Base-by-base conservation (phyloP, 2,329 filamentous ascomycete species). In the Blumeria graminis region DNA sequence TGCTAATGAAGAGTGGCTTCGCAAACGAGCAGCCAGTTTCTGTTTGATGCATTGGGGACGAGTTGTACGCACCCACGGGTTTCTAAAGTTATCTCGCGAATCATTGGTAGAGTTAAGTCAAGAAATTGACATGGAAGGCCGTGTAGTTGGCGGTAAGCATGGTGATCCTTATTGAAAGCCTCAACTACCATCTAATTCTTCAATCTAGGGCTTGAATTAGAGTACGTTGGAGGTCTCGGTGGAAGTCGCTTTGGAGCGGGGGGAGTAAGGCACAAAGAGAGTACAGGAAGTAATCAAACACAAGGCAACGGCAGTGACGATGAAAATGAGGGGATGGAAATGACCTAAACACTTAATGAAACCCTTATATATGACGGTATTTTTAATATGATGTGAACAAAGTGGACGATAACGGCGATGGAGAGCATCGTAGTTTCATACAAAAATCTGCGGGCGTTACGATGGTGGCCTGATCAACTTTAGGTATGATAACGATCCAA, bases 41-140 rank as follows among this genome's bases (percentile, higher is more conserved):
- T 95, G 88, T 66, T 78, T 98, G 69, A 84, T 83, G 41, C 86
- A 96, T 68, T 98, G 92, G 88, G 92, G 92, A 56, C 81, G 92
- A 51, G 80, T 98, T 33, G 92, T 96, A 22, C 81, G 92, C 16
- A 95, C 89, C 0, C 76, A 82, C 36, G 89, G 86, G 0, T 98
- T 96, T 71, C 75, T 88, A 58, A 81, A 78, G 54, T 74, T 98
- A 38, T 86, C 83, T 57, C 82, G 86, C 56, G 73, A 77, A 55
- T 85, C 86, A 22, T 74, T 98, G 57, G 38, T 41, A 57, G 90
- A 95, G 65, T 76, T 98, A 9, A 94, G 86, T 56, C 87, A 94
- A 68, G 89, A 94, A 66, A 85, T 94, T 46, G 88, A 95, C 68
- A 84, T 82, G 63, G 92, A 96, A 65, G 88, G 89, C n/a, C 77